phyloP scores from a whole-genome alignment of 2,329 filamentous ascomycete genomes.

The Calycina herbarum region DNA sequence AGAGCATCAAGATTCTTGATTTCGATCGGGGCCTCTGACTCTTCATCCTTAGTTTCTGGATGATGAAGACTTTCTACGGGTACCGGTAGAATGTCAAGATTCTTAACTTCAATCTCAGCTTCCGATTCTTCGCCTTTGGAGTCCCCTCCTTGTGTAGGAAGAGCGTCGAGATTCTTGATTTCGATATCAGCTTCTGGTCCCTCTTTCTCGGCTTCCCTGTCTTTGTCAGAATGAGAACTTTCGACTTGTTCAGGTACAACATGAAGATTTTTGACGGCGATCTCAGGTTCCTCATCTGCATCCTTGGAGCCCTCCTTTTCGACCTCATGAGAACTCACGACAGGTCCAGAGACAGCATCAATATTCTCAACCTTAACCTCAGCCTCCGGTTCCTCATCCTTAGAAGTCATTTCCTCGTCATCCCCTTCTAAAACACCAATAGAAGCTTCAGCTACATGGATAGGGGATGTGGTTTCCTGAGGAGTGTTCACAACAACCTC shows the following conservation, averaged over 20 bases:
- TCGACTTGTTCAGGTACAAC: not conserved
- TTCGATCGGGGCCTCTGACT: not conserved
- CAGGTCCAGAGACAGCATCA: not conserved
- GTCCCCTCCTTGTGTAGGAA: not conserved
- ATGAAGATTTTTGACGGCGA: not conserved
- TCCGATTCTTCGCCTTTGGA: not conserved
- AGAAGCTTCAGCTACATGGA: not conserved
- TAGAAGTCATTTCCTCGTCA: not conserved
- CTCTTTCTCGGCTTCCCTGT: not conserved
- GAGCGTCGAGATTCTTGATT: not conserved
- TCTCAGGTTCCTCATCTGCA: not conserved
- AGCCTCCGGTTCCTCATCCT: not conserved
- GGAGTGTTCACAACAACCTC: not conserved
- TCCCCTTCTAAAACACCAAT: not conserved
- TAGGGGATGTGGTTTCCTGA: not conserved
- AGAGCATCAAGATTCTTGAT: not conserved
- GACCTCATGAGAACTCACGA: not conserved
- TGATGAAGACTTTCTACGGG: not conserved
- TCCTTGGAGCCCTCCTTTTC: not conserved
- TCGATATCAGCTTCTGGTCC: not conserved
- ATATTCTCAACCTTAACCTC: not conserved
- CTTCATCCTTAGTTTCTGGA: not conserved
- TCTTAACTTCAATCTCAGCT: not conserved
- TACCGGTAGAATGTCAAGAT: not conserved
- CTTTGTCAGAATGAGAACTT: not conserved